Evolutionary conservation across 1,284 basidiomycete genomes (phyloP).

Genomic region (Violaceomyces palustris): DNA sequence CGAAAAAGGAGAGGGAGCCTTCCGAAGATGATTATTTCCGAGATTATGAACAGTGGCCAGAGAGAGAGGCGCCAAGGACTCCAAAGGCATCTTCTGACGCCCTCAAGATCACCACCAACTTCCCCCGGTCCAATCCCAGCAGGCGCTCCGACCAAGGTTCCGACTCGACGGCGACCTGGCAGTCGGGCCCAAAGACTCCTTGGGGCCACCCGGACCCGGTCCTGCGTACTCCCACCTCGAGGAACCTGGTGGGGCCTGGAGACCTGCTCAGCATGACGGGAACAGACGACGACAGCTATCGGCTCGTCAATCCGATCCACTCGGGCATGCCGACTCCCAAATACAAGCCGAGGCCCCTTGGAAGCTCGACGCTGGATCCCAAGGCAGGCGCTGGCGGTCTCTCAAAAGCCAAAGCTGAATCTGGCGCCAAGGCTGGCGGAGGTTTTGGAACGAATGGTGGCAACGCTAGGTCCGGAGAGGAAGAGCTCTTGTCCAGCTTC

Average conservation of each 20-base stretch:
- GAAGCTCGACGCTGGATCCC: constrained; percentile 10
- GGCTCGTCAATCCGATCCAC: constrained; percentile 12
- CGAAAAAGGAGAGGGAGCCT: constrained; percentile 16
- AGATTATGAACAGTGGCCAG: constrained; percentile 27
- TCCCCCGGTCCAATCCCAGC: too few species aligned
- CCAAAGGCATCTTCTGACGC: too few species aligned
- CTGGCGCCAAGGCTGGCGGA: constrained; percentile 1
- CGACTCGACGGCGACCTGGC: too few species aligned
- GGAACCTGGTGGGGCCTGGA: constrained; percentile 54
- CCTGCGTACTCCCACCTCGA: constrained; percentile 39
- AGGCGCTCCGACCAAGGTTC: background rate
- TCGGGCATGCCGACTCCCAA: constrained; percentile 26
- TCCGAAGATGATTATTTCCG: constrained; percentile 34
- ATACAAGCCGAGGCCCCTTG: constrained; percentile 14
- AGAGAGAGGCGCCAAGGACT: too few species aligned
- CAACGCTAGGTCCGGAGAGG: too few species aligned
- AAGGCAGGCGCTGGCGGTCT: background rate
- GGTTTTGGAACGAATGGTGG: constrained; percentile 1
- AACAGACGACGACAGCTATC: constrained; percentile 20
- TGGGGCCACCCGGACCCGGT: constrained; percentile 45
- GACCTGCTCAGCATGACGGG: constrained; percentile 58
- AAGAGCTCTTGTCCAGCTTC: constrained; percentile 11
- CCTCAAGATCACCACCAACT: too few species aligned
- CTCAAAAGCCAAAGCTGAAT: too few species aligned
- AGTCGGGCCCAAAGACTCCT: constrained; percentile 15